A percentile compares a stretch with the other conserved stretches of the same genome.
phyloP scores from a whole-genome alignment of 1,284 basidiomycete species.

The Naganishia cerealis region DNA sequence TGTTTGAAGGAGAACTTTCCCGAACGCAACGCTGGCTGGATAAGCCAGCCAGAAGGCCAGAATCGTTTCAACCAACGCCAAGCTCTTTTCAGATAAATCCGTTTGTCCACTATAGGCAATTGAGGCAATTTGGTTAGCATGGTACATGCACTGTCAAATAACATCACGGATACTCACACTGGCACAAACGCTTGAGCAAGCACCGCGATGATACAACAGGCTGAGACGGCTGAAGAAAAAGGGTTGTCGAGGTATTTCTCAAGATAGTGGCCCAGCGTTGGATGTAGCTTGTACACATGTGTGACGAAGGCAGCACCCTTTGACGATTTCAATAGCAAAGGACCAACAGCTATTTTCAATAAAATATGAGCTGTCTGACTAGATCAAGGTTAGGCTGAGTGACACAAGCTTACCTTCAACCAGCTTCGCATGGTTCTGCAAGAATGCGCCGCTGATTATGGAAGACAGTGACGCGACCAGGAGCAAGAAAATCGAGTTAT shows the following conservation, averaged over 20 bases:
- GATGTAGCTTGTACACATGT: neutral
- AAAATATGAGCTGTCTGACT: neutral
- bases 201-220: conserved; percentile 52
- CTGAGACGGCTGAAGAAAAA: conserved; percentile 54
- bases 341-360: neutral
- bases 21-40: conserved; percentile 72
- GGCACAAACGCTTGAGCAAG: conserved; percentile 54
- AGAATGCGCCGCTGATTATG: conserved; percentile 59
- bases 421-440: conserved; percentile 68
- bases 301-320: conserved; percentile 15
- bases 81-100: conserved; percentile 66
- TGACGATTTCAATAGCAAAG: neutral
- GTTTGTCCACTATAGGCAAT: conserved; percentile 54
- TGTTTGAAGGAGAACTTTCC: conserved; percentile 80
- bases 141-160: neutral
- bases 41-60: conserved; percentile 79
- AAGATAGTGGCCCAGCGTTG: conserved; percentile 12
- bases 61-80: conserved; percentile 71
- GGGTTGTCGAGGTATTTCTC: conserved; percentile 49
- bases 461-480: conserved; percentile 56
- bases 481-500: conserved; percentile 57
- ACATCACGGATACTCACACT: conserved; percentile 55
- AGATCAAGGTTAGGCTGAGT: neutral
- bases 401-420: conserved; percentile 62
- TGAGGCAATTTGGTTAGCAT: conserved; percentile 43